Conservation (phyloP, 1,284 basidiomycete species). For the Trichosporon inkin region DNA sequence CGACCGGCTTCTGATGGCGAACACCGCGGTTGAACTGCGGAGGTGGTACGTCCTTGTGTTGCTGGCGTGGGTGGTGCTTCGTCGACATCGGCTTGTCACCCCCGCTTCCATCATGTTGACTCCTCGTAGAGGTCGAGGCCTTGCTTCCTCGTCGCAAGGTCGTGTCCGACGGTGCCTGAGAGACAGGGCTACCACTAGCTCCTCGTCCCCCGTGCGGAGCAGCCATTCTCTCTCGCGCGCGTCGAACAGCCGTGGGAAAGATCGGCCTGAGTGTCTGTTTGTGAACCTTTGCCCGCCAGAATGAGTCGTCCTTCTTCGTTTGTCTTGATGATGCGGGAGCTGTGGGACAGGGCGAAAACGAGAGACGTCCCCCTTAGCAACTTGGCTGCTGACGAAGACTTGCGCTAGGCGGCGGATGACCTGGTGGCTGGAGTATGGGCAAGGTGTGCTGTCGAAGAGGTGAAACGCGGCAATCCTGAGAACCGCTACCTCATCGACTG, state of each 20-base stretch:
- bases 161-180: conserved; percentile 4
- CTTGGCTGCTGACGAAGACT: too few relatives aligned
- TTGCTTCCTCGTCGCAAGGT: conserved; percentile 3
- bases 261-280: not conserved
- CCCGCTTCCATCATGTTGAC: conserved; percentile 2
- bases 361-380: too few relatives aligned
- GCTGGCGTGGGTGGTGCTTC: not conserved
- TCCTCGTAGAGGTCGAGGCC: not conserved
- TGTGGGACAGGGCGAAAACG: too few relatives aligned
- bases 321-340: too few relatives aligned
- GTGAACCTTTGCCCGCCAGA: not conserved
- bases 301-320: not conserved
- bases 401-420: too few relatives aligned
- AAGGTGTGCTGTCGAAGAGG: too few relatives aligned
- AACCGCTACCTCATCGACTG: too few relatives aligned
- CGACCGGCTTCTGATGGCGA: not conserved
- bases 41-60: conserved; percentile 7
- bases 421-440: too few relatives aligned
- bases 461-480: too few relatives aligned
- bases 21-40: not conserved
- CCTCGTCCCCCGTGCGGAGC: conserved; percentile 1
- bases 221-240: conserved; percentile 7
- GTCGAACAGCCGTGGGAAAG: conserved; percentile 2
- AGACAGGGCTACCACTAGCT: conserved; percentile 7
- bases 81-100: conserved; percentile 3